A percentile compares a stretch with the other conserved stretches of the same genome.
Conservation (phyloP, 2,329 filamentous ascomycete genomes). For the Tolypocladium tropicale region DNA sequence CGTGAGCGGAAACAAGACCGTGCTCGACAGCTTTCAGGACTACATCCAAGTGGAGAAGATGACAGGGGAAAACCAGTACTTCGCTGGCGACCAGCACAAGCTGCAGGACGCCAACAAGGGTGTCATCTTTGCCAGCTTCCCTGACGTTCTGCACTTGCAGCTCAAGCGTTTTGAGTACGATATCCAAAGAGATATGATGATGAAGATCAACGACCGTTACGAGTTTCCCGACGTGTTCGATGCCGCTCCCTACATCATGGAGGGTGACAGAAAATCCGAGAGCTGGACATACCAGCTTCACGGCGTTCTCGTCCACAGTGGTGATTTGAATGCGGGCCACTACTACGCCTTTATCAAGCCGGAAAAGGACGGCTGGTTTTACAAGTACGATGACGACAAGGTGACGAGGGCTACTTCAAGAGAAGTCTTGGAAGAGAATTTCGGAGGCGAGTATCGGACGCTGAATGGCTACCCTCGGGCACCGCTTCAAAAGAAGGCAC, state of each 20-base stretch:
- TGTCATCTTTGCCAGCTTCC: slow-evolving; percentile 93
- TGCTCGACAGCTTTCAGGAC: slow-evolving; percentile 91
- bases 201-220: slow-evolving; percentile 94
- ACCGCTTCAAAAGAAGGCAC: slow-evolving; percentile 42
- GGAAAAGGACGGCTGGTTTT: slow-evolving; percentile 85
- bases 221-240: slow-evolving; percentile 81
- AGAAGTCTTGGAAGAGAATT: slow-evolving; percentile 94
- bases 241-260: slow-evolving; percentile 76
- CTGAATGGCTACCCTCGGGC: slow-evolving; percentile 36
- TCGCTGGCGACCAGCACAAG: slow-evolving; percentile 79
- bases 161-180: slow-evolving; percentile 98
- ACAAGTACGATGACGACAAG: slow-evolving; percentile 94
- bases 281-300: slow-evolving; percentile 88
- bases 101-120: slow-evolving; percentile 96
- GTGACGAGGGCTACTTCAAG: slow-evolving; percentile 88
- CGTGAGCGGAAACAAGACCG: slow-evolving; percentile 83
- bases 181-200: slow-evolving; percentile 91
- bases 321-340: slow-evolving; percentile 92
- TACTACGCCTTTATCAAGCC: slow-evolving; percentile 98
- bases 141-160: slow-evolving; percentile 87
- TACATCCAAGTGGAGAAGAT: slow-evolving; percentile 96
- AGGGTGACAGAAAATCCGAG: slow-evolving; percentile 78
- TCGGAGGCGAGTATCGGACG: slow-evolving; percentile 70
- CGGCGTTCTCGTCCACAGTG: slow-evolving; percentile 90
- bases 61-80: slow-evolving; percentile 97